Conservation (phyloP, 257 asterid genomes). For the Osmanthus fragrans region DNA sequence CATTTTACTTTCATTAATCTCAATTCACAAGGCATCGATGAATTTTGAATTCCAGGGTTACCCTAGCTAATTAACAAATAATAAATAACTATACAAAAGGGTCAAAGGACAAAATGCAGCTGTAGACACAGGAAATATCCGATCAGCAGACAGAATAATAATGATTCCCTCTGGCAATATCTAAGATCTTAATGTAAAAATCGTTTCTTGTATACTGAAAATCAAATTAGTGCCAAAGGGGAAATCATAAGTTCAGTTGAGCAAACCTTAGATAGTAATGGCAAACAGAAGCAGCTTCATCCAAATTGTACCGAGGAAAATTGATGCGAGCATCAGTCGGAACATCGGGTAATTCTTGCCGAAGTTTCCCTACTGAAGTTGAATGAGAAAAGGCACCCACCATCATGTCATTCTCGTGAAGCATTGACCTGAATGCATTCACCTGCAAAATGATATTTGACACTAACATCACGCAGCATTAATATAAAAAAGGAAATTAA, state of each 20-base stretch:
- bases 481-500: conserved; percentile 4
- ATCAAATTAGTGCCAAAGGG: conserved; percentile 10
- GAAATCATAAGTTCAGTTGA: conserved; percentile 23
- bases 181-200: conserved; percentile 12
- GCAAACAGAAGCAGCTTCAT: conserved; percentile 82
- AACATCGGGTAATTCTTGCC: conserved; percentile 86
- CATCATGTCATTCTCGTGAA: conserved; percentile 80
- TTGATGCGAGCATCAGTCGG: conserved; percentile 69
- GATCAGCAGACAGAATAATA: background rate
- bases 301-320: conserved; percentile 81
- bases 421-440: conserved; percentile 89
- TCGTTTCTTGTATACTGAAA: background rate
- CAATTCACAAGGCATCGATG: background rate
- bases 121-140: conserved; percentile 4
- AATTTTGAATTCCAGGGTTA: background rate
- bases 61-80: conserved; percentile 9
- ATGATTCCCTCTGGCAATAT: background rate
- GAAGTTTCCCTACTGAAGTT: conserved; percentile 92
- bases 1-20: background rate
- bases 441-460: conserved; percentile 57
- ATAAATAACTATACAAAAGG: conserved; percentile 8
- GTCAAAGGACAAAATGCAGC: background rate
- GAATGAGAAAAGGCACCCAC: conserved; percentile 94
- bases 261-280: conserved; percentile 90
- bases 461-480: background rate